Evolutionary conservation across 768 basidiomycete species (phyloP).

Genomic region (Calocybe indica): DNA sequence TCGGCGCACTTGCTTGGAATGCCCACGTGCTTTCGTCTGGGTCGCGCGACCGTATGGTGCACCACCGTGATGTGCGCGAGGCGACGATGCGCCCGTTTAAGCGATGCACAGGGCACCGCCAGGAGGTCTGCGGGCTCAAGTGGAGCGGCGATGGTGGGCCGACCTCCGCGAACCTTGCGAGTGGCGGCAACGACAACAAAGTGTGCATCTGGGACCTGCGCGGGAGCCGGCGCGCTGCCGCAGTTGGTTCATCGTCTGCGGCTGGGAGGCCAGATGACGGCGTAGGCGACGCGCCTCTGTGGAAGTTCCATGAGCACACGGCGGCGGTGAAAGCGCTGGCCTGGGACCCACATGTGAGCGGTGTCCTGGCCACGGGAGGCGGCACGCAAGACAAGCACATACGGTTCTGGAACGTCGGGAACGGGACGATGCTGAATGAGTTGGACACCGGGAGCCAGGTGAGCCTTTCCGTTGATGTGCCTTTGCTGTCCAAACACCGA

Average conservation of each 20-base stretch:
- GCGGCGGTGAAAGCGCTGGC: conserved; percentile 98
- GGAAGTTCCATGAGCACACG: conserved; percentile 94
- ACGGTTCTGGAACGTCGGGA: conserved; percentile 92
- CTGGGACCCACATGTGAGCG: conserved; percentile 94
- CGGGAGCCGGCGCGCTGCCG: conserved; percentile 45
- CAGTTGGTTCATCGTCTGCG: conserved; percentile 14
- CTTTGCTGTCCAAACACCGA: conserved; percentile 9
- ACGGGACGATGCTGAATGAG: conserved; percentile 79
- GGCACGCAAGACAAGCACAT: conserved; percentile 99
- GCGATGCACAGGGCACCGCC: conserved; percentile 69
- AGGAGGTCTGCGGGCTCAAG: conserved; percentile 94
- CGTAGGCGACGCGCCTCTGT: conserved; percentile 55
- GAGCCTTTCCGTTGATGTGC: conserved; percentile 15
- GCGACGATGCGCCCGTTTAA: conserved; percentile 58
- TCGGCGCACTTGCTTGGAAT: conserved; percentile 96
- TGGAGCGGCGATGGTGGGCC: conserved; percentile 57
- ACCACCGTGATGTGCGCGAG: conserved; percentile 90
- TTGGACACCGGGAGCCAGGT: conserved; percentile 97
- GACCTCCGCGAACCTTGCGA: conserved; percentile 61
- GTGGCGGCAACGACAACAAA: conserved; percentile 98
- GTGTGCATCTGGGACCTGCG: conserved; percentile 95
- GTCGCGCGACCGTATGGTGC: conserved; percentile 84
- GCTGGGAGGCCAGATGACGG: conserved; percentile 17
- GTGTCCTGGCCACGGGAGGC: conserved; percentile 89
- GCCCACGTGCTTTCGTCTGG: conserved; percentile 82